Evolutionary conservation across 352 stramenopile species (phyloP).

Genomic region (Labyrinthula sp.): DNA sequence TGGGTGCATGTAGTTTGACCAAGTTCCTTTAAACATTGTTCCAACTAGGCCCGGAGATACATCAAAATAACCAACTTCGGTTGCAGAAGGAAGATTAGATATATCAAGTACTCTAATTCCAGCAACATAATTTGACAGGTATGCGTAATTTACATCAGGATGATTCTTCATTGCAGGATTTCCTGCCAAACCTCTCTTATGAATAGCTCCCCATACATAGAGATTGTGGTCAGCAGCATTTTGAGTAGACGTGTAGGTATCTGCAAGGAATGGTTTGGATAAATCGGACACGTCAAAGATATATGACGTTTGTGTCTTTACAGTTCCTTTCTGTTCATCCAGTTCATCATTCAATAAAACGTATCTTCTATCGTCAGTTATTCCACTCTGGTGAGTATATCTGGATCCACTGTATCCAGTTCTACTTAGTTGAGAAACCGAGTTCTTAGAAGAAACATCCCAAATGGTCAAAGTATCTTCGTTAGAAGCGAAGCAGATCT

Average conservation of each 20-base stretch:
- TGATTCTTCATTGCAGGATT: no score
- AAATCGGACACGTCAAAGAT: neutral
- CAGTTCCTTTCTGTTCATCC: constrained; percentile 19
- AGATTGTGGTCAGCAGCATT: no score
- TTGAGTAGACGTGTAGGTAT: no score
- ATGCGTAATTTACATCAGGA: no score
- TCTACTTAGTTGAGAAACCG: neutral
- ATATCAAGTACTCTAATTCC: constrained; percentile 1
- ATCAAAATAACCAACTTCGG: no score
- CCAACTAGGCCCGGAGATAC: no score
- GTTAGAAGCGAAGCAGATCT: constrained; percentile 33
- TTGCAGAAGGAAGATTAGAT: no score
- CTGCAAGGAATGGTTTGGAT: no score
- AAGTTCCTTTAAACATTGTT: no score
- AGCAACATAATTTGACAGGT: constrained; percentile 8
- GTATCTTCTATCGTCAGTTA: constrained; percentile 30
- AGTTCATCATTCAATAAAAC: constrained; percentile 33
- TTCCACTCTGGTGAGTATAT: constrained; percentile 35
- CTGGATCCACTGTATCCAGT: constrained; percentile 10
- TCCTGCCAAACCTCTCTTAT: no score
- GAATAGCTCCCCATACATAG: no score
- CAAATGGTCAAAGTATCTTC: constrained; percentile 27
- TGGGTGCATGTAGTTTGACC: no score
- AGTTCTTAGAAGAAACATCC: constrained; percentile 31
- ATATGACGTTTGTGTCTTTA: constrained; percentile 1